Evolutionary conservation across 1,139 yeast species (phyloP), one percentile per base, ranked within the genome.

Genomic region (Hansenula lynferdii): DNA sequence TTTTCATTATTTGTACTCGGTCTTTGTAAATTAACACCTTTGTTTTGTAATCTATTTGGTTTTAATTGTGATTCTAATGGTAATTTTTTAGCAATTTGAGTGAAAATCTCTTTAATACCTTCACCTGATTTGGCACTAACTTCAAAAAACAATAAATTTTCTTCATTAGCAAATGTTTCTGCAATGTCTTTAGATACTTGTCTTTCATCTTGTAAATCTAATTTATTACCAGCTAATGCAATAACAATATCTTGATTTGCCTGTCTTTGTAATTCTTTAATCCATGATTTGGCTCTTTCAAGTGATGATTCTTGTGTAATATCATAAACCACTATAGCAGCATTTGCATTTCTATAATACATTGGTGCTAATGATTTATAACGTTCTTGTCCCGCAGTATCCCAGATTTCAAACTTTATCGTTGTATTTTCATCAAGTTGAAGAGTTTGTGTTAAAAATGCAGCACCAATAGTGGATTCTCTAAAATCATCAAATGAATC

Each of bases 381-480:
- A 48, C 94, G 68, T 57, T 85, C 95, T 60, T 85, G 95, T 11
- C 95, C 94, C 1, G 95, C 95, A 8, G 95, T 85, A 54, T 85
- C 95, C 95, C 94, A 84, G 43, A 84, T 84, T 57, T 84, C 94
- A 57, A 83, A 84, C 56, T 84, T 84, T 49, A 83, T 75, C 8
- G 80, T 73, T 2, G 80, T 74, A 39, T 65, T 65, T 17, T 79
- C 67, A 62, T 80, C 70, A 15, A 85, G 58, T 40, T 70, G 80
- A 39, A 92, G 80, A 7, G 95, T 81, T 58, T 92, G 97, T 14
- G 98, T 90, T 42, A 92, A 69, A 60, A 92, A 92, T 3, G 98
- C 98, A 4, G 98, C 98, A 14, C 97, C 97, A 44, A 92, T 92
- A 8, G 97, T 92, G 19, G 96, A 85, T 62, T 92, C 97, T 52